Percentiles rank a stretch among this genome's conserved stretches.
phyloP scores from a whole-genome alignment of 2,329 filamentous ascomycete genomes.

The Truncatella angustata region DNA sequence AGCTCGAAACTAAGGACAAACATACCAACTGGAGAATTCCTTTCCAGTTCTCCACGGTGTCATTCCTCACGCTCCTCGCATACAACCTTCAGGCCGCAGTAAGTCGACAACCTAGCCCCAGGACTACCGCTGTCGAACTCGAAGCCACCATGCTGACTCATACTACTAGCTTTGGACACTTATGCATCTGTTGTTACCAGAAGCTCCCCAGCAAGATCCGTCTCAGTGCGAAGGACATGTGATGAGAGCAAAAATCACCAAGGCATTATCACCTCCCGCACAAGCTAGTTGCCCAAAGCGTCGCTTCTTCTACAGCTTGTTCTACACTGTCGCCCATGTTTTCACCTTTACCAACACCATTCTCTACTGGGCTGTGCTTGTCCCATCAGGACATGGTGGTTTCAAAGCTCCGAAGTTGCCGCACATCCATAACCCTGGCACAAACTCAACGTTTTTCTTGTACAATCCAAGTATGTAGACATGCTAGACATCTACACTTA shows the following conservation, averaged over 20 bases:
- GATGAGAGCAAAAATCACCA: conserved; percentile 35
- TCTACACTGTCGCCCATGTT: conserved; percentile 45
- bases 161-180: conserved; percentile 47
- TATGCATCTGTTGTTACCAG: conserved; percentile 49
- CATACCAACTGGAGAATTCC: conserved; percentile 39
- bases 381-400: conserved; percentile 36
- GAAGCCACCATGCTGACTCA: not conserved
- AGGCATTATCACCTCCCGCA: conserved; percentile 43
- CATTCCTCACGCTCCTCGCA: conserved; percentile 38
- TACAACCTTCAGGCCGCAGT: conserved; percentile 49
- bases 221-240: conserved; percentile 26
- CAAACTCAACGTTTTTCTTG: conserved; percentile 16
- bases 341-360: conserved; percentile 49
- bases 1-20: conserved; percentile 38
- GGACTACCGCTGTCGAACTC: no score
- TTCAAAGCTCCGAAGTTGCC: conserved; percentile 23
- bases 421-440: conserved; percentile 14
- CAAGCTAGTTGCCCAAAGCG: conserved; percentile 35
- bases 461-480: conserved; percentile 25
- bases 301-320: conserved; percentile 48
- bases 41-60: conserved; percentile 49
- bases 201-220: conserved; percentile 30
- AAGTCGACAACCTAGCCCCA: not conserved
- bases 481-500: not conserved
- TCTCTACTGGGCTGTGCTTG: conserved; percentile 44